These are phyloP conservation scores for Parietaria judaica DNA, from an alignment of 306 rosid species.

Conservation along the genomic window DNA sequence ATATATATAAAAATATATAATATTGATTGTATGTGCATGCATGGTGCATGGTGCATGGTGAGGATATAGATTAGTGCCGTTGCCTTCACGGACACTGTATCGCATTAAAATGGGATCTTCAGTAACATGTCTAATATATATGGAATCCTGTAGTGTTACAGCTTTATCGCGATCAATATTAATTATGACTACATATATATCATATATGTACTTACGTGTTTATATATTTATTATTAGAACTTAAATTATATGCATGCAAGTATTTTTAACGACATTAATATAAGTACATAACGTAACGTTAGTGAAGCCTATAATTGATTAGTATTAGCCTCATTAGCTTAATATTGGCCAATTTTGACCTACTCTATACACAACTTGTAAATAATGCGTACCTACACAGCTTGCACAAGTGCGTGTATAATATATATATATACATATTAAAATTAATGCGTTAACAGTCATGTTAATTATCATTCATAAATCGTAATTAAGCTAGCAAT, in stretches of 20 bases:
- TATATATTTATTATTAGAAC: neutral
- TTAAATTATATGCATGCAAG: neutral
- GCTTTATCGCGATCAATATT: neutral
- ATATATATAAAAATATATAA: constrained; percentile 3
- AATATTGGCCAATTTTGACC: neutral
- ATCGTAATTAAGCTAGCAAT: too few species aligned
- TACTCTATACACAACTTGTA: neutral
- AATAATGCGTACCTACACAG: neutral
- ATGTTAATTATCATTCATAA: too few species aligned
- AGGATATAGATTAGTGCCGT: constrained; percentile 38
- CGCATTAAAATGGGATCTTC: neutral
- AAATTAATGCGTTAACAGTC: neutral
- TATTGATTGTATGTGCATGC: neutral
- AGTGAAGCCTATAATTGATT: neutral
- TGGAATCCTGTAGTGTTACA: constrained; percentile 23
- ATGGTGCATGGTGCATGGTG: too few species aligned
- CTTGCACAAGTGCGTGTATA: neutral
- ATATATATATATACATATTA: neutral
- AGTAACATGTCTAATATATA: neutral
- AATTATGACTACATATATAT: neutral
- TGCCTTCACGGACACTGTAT: constrained; percentile 58
- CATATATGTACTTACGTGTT: neutral
- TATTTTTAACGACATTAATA: constrained; percentile 3
- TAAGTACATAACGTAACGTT: constrained; percentile 2
- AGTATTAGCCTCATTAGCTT: neutral